Percentiles rank a stretch among this genome's conserved stretches.
These are phyloP conservation scores for Trichoderma sp. DNA, from an alignment of 2,329 filamentous ascomycete species.

Conservation along the genomic window DNA sequence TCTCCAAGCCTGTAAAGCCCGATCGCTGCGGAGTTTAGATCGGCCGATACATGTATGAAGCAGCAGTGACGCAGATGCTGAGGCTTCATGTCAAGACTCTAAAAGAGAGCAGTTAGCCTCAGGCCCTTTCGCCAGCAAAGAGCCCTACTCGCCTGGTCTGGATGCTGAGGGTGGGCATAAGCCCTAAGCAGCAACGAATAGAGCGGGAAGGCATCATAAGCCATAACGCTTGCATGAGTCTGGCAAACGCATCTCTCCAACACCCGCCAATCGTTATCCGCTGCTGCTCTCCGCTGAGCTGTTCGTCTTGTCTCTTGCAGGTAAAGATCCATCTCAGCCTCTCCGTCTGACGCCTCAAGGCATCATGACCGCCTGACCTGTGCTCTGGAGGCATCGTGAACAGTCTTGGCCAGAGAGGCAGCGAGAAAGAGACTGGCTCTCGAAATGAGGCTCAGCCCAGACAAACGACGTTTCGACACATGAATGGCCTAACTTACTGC, in stretches of 20 bases:
- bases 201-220: neutral
- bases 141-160: neutral
- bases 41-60: neutral
- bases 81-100: neutral
- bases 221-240: neutral
- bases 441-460: slow-evolving; percentile 4
- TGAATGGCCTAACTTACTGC: slow-evolving; percentile 6
- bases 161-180: neutral
- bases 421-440: neutral
- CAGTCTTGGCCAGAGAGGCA: neutral
- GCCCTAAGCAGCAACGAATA: neutral
- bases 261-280: neutral
- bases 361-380: neutral
- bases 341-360: neutral
- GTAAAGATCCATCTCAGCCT: neutral
- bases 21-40: neutral
- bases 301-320: neutral
- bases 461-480: slow-evolving; percentile 1
- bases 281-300: neutral
- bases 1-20: neutral
- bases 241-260: neutral
- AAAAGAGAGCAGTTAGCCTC: neutral
- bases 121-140: neutral
- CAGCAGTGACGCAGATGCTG: neutral
- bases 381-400: neutral